Conservation (phyloP, 768 basidiomycete species). For the Boletus fagicola region DNA sequence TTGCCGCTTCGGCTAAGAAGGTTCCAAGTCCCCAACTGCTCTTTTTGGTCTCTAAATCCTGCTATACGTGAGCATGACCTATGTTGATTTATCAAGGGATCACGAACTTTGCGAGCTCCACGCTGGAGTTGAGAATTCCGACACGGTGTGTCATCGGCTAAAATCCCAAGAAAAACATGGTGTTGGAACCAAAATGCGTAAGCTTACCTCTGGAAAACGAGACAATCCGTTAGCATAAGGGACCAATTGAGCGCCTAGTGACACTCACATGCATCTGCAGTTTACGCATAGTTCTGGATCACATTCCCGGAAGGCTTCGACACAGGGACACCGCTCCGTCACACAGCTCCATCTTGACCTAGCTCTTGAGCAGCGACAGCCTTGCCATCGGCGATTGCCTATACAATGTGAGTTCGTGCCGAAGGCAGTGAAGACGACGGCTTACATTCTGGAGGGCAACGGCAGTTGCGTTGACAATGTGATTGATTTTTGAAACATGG, state of each 20-base stretch:
- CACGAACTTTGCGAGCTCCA: constrained; percentile 42
- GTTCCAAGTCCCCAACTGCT: constrained; percentile 54
- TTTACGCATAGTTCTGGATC: constrained; percentile 61
- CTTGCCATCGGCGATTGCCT: constrained; percentile 57
- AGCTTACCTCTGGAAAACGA: constrained; percentile 26
- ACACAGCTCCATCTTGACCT: constrained; percentile 33
- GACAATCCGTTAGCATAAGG: neutral
- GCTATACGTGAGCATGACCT: constrained; percentile 8
- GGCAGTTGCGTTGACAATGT: constrained; percentile 57
- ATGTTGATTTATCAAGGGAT: neutral
- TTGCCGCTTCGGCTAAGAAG: constrained; percentile 45
- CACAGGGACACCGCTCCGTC: constrained; percentile 53
- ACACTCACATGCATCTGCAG: constrained; percentile 49
- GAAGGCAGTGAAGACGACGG: neutral
- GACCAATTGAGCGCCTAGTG: neutral
- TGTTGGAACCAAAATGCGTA: neutral
- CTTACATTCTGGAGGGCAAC: constrained; percentile 52
- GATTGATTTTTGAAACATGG: constrained; percentile 48
- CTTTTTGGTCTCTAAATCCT: constrained; percentile 45
- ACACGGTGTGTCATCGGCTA: constrained; percentile 39
- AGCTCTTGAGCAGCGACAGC: constrained; percentile 48
- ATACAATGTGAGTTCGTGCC: neutral
- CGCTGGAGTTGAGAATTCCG: constrained; percentile 51
- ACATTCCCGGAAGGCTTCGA: constrained; percentile 53
- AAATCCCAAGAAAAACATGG: neutral